Conservation (phyloP, 2,329 filamentous ascomycete genomes). For the Talaromyces verruculosus region DNA sequence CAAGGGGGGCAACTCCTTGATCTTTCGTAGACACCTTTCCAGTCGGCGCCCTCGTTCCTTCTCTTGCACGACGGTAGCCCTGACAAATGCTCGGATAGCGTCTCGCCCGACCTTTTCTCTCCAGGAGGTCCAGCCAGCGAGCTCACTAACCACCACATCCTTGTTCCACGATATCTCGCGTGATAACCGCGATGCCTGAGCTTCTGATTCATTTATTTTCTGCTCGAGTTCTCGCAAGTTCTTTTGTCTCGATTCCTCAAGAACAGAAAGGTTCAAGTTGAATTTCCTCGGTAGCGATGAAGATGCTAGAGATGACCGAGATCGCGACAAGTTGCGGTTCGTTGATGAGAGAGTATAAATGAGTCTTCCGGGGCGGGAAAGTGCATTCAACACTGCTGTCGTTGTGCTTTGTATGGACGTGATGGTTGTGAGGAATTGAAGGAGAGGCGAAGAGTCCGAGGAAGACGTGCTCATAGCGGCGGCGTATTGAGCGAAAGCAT, state of each 20-base stretch:
- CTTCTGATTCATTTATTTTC: slow-evolving; percentile 67
- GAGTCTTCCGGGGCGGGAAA: slow-evolving; percentile 75
- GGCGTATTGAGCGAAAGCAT: slow-evolving; percentile 72
- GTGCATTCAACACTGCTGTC: slow-evolving; percentile 73
- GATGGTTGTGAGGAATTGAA: slow-evolving; percentile 71
- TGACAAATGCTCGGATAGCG: slow-evolving; percentile 74
- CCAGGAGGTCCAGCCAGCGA: slow-evolving; percentile 92
- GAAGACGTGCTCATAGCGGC: slow-evolving; percentile 60
- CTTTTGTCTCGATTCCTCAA: slow-evolving; percentile 84
- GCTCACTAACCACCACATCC: slow-evolving; percentile 84
- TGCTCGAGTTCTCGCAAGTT: slow-evolving; percentile 82
- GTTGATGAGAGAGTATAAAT: slow-evolving; percentile 73
- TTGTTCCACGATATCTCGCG: slow-evolving; percentile 87
- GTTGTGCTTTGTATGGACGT: slow-evolving; percentile 81
- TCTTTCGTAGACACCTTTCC: slow-evolving; percentile 70
- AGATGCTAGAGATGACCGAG: slow-evolving; percentile 72
- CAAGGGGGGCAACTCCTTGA: slow-evolving; percentile 38
- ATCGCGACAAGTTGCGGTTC: slow-evolving; percentile 74
- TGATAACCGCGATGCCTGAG: slow-evolving; percentile 71
- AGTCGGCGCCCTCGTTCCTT: slow-evolving; percentile 76
- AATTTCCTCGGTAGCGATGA: slow-evolving; percentile 48
- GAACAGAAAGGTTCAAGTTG: slow-evolving; percentile 47
- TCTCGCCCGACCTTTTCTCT: slow-evolving; percentile 73
- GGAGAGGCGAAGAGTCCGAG: slow-evolving; percentile 68
- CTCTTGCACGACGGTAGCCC: slow-evolving; percentile 76